A percentile compares a stretch with the other conserved stretches of the same genome.
These are phyloP conservation scores for Pseudogymnoascus verrucosus DNA, from an alignment of 2,329 filamentous ascomycete genomes.

Conservation along the genomic window DNA sequence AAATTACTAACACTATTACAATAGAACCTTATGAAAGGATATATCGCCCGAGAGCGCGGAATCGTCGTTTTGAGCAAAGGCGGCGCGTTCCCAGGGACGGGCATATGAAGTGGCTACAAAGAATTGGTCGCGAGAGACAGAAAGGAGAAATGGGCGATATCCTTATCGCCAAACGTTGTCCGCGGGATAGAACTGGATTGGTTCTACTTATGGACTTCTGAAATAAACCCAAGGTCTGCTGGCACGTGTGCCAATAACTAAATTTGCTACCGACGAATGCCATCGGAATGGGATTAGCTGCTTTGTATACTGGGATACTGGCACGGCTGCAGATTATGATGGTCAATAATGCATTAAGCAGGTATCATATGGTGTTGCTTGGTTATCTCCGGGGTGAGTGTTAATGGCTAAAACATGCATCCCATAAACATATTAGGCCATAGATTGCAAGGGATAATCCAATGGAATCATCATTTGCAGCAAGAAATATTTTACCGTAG, in stretches of 20 bases:
- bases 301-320: not conserved
- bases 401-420: not conserved
- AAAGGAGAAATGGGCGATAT: not conserved
- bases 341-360: not conserved
- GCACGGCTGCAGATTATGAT: not conserved
- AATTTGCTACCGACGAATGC: not conserved
- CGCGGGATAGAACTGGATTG: not conserved
- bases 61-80: conserved; percentile 90
- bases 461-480: not conserved
- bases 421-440: not conserved
- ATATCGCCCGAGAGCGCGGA: conserved; percentile 83
- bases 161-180: not conserved
- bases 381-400: not conserved
- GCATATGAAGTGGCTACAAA: conserved; percentile 38
- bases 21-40: conserved; percentile 72
- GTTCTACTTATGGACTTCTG: not conserved
- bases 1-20: conserved; percentile 24
- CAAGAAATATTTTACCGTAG: no score
- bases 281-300: not conserved
- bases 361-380: not conserved
- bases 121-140: not conserved
- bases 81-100: conserved; percentile 88
- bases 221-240: not conserved
- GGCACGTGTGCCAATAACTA: not conserved
- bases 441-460: not conserved